These are phyloP conservation scores for Sporothrix variecibatus DNA, from an alignment of 2,329 filamentous ascomycete genomes.

Conservation along the genomic window DNA sequence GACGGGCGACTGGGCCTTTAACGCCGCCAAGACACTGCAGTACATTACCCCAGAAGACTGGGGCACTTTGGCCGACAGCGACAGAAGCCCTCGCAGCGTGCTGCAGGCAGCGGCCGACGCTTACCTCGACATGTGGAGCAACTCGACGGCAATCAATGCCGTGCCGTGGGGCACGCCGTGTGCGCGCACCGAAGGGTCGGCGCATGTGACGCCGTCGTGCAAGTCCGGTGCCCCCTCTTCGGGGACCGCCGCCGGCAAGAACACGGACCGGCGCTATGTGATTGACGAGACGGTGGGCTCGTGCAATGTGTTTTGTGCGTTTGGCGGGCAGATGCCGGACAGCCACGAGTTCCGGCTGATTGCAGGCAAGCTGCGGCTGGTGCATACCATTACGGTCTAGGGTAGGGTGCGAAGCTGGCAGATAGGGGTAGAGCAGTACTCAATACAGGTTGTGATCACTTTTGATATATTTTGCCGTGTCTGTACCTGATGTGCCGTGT, in stretches of 20 bases:
- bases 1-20: constrained; percentile 40
- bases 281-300: constrained; percentile 38
- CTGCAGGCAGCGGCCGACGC: constrained; percentile 38
- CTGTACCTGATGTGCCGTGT: background rate
- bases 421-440: background rate
- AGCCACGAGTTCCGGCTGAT: constrained; percentile 41
- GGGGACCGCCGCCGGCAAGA: constrained; percentile 20
- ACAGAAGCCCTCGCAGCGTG: constrained; percentile 33
- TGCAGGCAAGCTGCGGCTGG: constrained; percentile 39
- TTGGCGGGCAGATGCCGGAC: constrained; percentile 37
- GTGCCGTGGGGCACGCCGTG: constrained; percentile 43
- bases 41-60: constrained; percentile 38
- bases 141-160: constrained; percentile 35
- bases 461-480: background rate
- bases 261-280: constrained; percentile 37
- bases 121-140: constrained; percentile 41
- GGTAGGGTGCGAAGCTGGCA: background rate
- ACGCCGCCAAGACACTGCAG: constrained; percentile 37
- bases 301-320: constrained; percentile 38
- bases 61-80: constrained; percentile 33
- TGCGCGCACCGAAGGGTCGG: constrained; percentile 35
- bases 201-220: constrained; percentile 32
- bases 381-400: constrained; percentile 39
- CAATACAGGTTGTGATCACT: background rate
- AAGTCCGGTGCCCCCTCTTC: constrained; percentile 34